These are phyloP conservation scores for Podospora tetraspora DNA, from an alignment of 495 filamentous ascomycete genomes.

Conservation along the genomic window DNA sequence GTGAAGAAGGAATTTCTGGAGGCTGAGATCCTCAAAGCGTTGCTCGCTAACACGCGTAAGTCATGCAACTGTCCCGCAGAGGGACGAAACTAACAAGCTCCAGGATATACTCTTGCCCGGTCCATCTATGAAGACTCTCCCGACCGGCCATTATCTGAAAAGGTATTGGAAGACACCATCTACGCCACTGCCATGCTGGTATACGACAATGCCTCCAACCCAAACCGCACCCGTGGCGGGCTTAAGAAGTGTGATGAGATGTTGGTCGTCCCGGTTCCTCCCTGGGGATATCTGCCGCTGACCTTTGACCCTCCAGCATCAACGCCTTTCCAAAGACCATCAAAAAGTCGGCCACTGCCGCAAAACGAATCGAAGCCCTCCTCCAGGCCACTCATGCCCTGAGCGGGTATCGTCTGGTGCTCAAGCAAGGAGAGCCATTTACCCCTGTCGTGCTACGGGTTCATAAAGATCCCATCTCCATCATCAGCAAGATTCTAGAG, in stretches of 20 bases:
- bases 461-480: slow-evolving; percentile 74
- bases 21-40: slow-evolving; percentile 65
- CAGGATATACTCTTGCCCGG: slow-evolving; percentile 62
- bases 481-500: slow-evolving; percentile 79
- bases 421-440: slow-evolving; percentile 90
- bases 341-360: slow-evolving; percentile 43
- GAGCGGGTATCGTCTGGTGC: slow-evolving; percentile 79
- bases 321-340: slow-evolving; percentile 65
- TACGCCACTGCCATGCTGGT: slow-evolving; percentile 62
- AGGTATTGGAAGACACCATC: slow-evolving; percentile 59
- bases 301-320: slow-evolving; percentile 44
- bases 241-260: slow-evolving; percentile 81
- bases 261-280: slow-evolving; percentile 41
- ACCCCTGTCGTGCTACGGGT: slow-evolving; percentile 86
- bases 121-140: slow-evolving; percentile 61
- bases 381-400: slow-evolving; percentile 81
- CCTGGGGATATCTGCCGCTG: not conserved
- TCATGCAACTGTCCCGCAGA: not conserved
- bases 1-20: slow-evolving; percentile 62
- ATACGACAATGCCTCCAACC: slow-evolving; percentile 89
- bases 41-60: slow-evolving; percentile 66
- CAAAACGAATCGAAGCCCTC: slow-evolving; percentile 59
- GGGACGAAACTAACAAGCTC: slow-evolving; percentile 17
- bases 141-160: slow-evolving; percentile 45
- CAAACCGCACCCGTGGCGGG: slow-evolving; percentile 74